phyloP scores from a whole-genome alignment of 2,329 filamentous ascomycete species.

The Stromatinia cepivora region DNA sequence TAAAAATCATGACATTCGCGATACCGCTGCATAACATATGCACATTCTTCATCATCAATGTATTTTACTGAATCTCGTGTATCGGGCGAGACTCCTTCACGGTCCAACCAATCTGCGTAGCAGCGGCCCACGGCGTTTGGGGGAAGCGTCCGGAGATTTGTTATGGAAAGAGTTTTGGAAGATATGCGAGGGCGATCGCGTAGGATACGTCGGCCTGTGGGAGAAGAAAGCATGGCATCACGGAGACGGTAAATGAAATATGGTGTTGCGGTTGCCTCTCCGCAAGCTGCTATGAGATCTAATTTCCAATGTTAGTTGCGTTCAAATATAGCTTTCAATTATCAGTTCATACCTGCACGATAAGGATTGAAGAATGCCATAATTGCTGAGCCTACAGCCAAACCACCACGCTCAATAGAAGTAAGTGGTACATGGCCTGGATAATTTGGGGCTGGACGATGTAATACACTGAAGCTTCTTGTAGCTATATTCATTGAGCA shows the following conservation, averaged over 20 bases:
- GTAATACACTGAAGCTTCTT: constrained; percentile 74
- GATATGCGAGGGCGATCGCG: constrained; percentile 87
- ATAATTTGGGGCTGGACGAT: constrained; percentile 59
- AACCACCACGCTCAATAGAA: constrained; percentile 68
- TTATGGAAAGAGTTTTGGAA: constrained; percentile 64
- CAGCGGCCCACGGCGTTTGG: constrained; percentile 73
- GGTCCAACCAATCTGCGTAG: constrained; percentile 89
- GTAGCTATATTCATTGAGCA: constrained; percentile 33
- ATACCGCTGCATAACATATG: constrained; percentile 98
- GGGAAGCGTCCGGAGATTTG: constrained; percentile 70
- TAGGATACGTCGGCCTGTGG: constrained; percentile 87
- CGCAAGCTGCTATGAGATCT: constrained; percentile 94
- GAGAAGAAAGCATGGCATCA: constrained; percentile 80
- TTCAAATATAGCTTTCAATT: not conserved
- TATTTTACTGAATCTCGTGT: constrained; percentile 81
- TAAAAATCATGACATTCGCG: constrained; percentile 98
- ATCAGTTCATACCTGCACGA: constrained; percentile 62
- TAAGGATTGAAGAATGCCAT: constrained; percentile 71
- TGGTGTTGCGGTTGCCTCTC: constrained; percentile 89
- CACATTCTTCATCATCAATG: constrained; percentile 92
- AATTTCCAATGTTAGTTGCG: constrained; percentile 20
- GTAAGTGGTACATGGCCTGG: constrained; percentile 86
- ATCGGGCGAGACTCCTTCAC: constrained; percentile 90
- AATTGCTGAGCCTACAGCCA: constrained; percentile 66
- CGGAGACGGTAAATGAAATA: constrained; percentile 94